These are phyloP conservation scores for Fusarium anguioides DNA, from an alignment of 2,329 filamentous ascomycete genomes.

Conservation along the genomic window DNA sequence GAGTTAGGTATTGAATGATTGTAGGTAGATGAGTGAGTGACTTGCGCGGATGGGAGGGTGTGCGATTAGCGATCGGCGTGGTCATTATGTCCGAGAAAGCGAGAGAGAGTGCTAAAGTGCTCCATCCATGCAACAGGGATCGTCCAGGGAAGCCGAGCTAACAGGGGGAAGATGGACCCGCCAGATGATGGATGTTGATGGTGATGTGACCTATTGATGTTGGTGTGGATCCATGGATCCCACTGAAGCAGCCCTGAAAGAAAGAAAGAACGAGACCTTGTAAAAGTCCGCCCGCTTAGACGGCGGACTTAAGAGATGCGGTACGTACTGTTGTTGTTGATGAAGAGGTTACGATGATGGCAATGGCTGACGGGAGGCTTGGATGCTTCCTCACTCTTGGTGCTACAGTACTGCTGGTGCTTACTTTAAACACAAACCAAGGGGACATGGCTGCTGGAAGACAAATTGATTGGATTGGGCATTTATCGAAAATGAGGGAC, in stretches of 20 bases:
- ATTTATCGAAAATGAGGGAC: slow-evolving; percentile 4
- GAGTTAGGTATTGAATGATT: slow-evolving; percentile 1
- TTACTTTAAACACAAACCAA: slow-evolving; percentile 8
- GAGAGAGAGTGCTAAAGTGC: slow-evolving; percentile 31
- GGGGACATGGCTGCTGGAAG: slow-evolving; percentile 12
- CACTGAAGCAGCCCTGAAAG: not conserved
- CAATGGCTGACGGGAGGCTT: slow-evolving; percentile 33
- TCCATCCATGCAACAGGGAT: slow-evolving; percentile 27
- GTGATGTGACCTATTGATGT: slow-evolving; percentile 26
- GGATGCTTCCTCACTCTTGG: slow-evolving; percentile 17
- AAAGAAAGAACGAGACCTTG: not conserved
- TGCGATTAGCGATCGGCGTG: slow-evolving; percentile 49
- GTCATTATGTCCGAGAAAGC: slow-evolving; percentile 57
- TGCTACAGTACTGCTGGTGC: slow-evolving; percentile 34
- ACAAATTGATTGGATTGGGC: slow-evolving; percentile 12
- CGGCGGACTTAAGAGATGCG: slow-evolving; percentile 34
- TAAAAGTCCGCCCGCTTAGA: slow-evolving; percentile 38
- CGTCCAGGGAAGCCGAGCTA: slow-evolving; percentile 23
- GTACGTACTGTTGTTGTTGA: slow-evolving; percentile 4
- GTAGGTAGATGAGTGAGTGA: not conserved
- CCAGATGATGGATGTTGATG: slow-evolving; percentile 23
- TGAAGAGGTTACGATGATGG: not conserved
- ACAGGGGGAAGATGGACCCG: slow-evolving; percentile 13
- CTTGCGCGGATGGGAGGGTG: slow-evolving; percentile 6
- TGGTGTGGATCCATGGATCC: slow-evolving; percentile 32